Conservation (phyloP, 129 eudicot genomes). For the Escallonia herrerae region DNA sequence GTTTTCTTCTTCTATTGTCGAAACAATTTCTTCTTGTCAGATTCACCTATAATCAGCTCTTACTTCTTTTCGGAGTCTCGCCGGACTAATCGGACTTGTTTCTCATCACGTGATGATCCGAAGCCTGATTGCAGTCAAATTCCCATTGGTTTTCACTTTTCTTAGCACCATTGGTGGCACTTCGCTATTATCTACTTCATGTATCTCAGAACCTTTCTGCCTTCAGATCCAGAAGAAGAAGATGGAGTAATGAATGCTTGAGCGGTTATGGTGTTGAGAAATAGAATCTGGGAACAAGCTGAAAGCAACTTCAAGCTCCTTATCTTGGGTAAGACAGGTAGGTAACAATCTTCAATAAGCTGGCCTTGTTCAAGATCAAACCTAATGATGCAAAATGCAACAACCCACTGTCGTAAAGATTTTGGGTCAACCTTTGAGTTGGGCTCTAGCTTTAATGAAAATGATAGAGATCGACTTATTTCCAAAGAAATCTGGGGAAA, state of each 20-base stretch:
- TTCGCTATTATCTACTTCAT: too few relatives aligned
- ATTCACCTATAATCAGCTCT: too few relatives aligned
- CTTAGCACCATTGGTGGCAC: conserved; percentile 12
- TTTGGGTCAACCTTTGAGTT: conserved; percentile 45
- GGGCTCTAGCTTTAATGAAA: conserved; percentile 53
- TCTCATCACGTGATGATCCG: too few relatives aligned
- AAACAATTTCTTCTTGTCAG: too few relatives aligned
- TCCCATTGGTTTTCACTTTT: conserved; percentile 3
- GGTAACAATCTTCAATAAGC: conserved; percentile 88
- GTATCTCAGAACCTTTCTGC: conserved; percentile 18
- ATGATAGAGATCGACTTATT: conserved; percentile 83
- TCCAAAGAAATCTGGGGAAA: too few relatives aligned
- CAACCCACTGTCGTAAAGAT: conserved; percentile 68
- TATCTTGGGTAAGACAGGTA: conserved; percentile 84
- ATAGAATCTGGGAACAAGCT: conserved; percentile 97
- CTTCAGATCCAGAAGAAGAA: conserved; percentile 81
- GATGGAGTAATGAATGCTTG: conserved; percentile 85
- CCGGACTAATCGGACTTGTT: too few relatives aligned
- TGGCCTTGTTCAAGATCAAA: conserved; percentile 95
- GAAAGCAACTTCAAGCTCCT: conserved; percentile 83
- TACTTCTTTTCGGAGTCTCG: too few relatives aligned
- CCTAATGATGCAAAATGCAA: conserved; percentile 81
- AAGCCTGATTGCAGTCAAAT: too few relatives aligned
- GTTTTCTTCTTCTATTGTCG: too few relatives aligned
- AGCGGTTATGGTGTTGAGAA: conserved; percentile 82